Percentiles rank a stretch among this genome's conserved stretches.
Conservation (phyloP, 805 yeast species). For the Kazachstania bromeliacearum region DNA sequence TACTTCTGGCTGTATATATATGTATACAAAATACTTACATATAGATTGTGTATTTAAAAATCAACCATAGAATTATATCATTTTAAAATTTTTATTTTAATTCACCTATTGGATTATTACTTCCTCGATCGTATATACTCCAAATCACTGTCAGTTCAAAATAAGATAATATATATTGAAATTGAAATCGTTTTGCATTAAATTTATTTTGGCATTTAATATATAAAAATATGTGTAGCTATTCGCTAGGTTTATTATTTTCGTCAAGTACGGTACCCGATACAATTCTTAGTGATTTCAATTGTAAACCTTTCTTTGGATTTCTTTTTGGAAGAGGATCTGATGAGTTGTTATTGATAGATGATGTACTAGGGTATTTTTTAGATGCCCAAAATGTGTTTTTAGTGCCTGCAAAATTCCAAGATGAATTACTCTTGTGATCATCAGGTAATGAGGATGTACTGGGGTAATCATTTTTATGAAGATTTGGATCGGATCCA, state of each 20-base stretch:
- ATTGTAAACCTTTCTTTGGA: conserved; percentile 17
- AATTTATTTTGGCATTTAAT: background rate
- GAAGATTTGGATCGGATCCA: background rate
- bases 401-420: conserved; percentile 3
- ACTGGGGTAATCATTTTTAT: background rate
- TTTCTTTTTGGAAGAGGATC: conserved; percentile 4
- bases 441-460: background rate
- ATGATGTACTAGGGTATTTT: conserved; percentile 10
- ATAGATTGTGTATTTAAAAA: no score
- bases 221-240: no score
- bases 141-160: no score
- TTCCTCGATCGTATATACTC: no score
- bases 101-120: no score
- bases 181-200: background rate
- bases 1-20: no score
- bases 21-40: no score
- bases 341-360: background rate
- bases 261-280: conserved; percentile 5
- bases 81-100: no score
- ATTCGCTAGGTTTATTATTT: background rate
- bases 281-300: conserved; percentile 11
- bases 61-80: no score
- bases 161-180: background rate
- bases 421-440: background rate
- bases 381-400: conserved; percentile 9